These are phyloP conservation scores for Aspergillus sparsus DNA, from an alignment of 495 filamentous ascomycete genomes.

Conservation along the genomic window DNA sequence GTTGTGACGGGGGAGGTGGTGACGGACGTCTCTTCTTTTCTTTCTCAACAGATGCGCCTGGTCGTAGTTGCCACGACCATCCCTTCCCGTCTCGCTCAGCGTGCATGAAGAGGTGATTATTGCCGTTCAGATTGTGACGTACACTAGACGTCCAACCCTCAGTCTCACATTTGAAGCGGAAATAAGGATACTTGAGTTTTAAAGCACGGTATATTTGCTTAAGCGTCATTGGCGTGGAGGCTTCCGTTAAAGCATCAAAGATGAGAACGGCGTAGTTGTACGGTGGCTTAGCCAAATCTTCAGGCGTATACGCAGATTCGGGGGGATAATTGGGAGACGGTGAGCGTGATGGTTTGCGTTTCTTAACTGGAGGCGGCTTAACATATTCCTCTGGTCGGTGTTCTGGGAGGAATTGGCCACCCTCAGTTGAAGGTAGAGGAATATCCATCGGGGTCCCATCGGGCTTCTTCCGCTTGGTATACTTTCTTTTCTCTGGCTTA, in stretches of 20 bases:
- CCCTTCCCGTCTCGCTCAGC: constrained; percentile 74
- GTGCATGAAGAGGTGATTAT: constrained; percentile 79
- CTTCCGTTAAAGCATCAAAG: constrained; percentile 80
- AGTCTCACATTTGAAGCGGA: constrained; percentile 75
- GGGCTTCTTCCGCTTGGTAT: constrained; percentile 71
- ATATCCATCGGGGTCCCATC: constrained; percentile 48
- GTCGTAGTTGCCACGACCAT: constrained; percentile 67
- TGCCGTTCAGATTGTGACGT: constrained; percentile 89
- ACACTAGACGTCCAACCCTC: constrained; percentile 97
- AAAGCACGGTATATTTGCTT: constrained; percentile 94
- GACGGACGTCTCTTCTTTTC: constrained; percentile 65
- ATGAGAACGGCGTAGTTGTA: constrained; percentile 90
- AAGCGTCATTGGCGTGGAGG: constrained; percentile 70
- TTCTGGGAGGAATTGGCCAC: constrained; percentile 46
- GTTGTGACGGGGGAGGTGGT: constrained; percentile 48
- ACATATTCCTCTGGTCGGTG: constrained; percentile 46
- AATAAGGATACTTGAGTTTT: constrained; percentile 85
- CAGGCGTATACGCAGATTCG: constrained; percentile 74
- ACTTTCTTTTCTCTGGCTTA: constrained; percentile 73
- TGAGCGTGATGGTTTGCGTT: constrained; percentile 60
- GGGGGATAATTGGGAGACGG: constrained; percentile 73
- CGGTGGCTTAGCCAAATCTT: constrained; percentile 81
- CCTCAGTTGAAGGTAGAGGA: constrained; percentile 48
- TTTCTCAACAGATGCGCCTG: constrained; percentile 66
- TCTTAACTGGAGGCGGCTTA: constrained; percentile 52